Evolutionary conservation across 2,329 filamentous ascomycete genomes (phyloP), one percentile per base, ranked within the genome.

Genomic region (Penicillium brevicompactum): DNA sequence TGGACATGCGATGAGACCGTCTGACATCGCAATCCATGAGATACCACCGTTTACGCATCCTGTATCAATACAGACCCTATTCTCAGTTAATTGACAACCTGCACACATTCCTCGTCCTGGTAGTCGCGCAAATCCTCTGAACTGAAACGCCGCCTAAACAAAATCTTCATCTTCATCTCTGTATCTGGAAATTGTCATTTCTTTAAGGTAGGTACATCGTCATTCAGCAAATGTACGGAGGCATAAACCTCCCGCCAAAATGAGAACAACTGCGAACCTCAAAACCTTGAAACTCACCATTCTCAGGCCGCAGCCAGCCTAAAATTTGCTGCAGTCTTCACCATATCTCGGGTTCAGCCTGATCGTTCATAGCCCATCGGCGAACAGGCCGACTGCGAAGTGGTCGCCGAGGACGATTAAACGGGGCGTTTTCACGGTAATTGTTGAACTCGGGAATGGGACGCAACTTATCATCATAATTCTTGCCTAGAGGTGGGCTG

Each of bases 401-500:
- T n/a, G 58, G 58, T 16, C 60, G 58, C 27, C 53, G 59, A 1
- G 53, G 41, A 14, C 51, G 59, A 11, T 27, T 22, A n/a, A 53
- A 32, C 3, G 57, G 46, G 16, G 61, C 50, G 45, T 57, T 59
- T 4, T 70, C 62, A 10, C 58, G 65, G 53, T 58, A 65, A 4
- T 69, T 66, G 60, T 79, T 80, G 53, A 74, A 82, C 53, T 75
- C 76, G 52, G 70, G 74, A 58, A 76, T 74, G 27, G 78, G 72
- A 41, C 77, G 75, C 54, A 92, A 70, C 63, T 83, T 80, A 37
- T 84, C 80, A 58, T 89, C 83, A 53, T 88, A 84, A 54, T 82
- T 81, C 11, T 78, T 76, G 0, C 86, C 85, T 79, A 87, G 82
- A 45, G 76, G 75, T 0, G 80, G 81, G 6, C 80, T 79, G 2